Evolutionary conservation across 2,329 filamentous ascomycete species (phyloP).

Genomic region (Nemania abortiva): DNA sequence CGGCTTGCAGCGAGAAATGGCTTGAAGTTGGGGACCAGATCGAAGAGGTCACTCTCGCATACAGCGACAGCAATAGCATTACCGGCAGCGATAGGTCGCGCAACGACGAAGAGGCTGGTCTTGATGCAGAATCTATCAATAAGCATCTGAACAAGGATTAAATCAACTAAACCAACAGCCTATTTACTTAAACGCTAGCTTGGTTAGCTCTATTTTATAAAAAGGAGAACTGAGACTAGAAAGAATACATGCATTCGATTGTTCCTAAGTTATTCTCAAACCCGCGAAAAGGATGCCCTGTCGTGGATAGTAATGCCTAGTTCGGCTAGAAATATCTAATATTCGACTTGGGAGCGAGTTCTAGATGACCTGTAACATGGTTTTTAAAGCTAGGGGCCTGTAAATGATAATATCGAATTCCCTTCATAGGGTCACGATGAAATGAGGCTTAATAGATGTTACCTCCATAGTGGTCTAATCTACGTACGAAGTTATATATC

Average conservation of each 20-base stretch:
- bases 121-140: conserved; percentile 44
- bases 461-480: not conserved
- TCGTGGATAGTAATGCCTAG: not conserved
- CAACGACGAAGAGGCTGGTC: conserved; percentile 53
- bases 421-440: not conserved
- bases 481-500: not conserved
- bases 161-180: not conserved
- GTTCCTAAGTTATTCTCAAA: not conserved
- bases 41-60: conserved; percentile 64
- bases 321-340: not conserved
- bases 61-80: conserved; percentile 51
- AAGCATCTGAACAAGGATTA: conserved; percentile 29
- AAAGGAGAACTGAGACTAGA: not conserved
- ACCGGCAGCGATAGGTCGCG: conserved; percentile 48
- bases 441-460: not conserved
- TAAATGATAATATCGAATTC: not conserved
- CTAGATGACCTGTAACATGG: no score
- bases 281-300: not conserved
- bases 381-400: not conserved
- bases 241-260: not conserved
- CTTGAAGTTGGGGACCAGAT: conserved; percentile 58
- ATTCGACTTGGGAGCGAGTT: not conserved
- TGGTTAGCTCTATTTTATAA: not conserved
- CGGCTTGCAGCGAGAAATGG: conserved; percentile 81
- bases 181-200: not conserved